phyloP scores from a whole-genome alignment of 164 flowering plant genomes.

The Vitis amurensis region DNA sequence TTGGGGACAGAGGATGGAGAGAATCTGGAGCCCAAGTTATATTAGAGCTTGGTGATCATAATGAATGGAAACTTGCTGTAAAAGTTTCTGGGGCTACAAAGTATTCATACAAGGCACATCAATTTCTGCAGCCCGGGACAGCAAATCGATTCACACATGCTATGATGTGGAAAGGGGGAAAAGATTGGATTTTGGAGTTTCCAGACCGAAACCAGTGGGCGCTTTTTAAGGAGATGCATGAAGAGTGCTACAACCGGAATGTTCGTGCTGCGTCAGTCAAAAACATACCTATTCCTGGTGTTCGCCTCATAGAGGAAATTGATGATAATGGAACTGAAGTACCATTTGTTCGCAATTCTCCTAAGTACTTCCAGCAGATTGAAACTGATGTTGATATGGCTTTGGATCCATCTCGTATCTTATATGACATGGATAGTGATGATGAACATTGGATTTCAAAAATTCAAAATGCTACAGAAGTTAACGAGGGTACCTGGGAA shows the following conservation, averaged over 20 bases:
- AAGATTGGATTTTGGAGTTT: conserved; percentile 95
- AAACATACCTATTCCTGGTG: conserved; percentile 97
- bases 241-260: conserved; percentile 88
- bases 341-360: conserved; percentile 52
- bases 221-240: conserved; percentile 92
- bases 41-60: conserved; percentile 68
- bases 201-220: conserved; percentile 85
- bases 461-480: conserved; percentile 26
- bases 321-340: conserved; percentile 53
- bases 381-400: conserved; percentile 91
- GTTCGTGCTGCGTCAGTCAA: conserved; percentile 79
- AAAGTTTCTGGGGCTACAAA: conserved; percentile 63
- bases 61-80: conserved; percentile 85
- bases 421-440: conserved; percentile 99
- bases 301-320: conserved; percentile 64
- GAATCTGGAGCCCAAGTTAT: conserved; percentile 72
- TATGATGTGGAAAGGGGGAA: conserved; percentile 99
- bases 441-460: conserved; percentile 75
- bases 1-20: conserved; percentile 86
- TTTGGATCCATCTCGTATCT: conserved; percentile 60
- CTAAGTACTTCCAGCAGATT: conserved; percentile 66
- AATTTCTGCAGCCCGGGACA: conserved; percentile 84
- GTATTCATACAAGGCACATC: conserved; percentile 81
- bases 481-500: conserved; percentile 12
- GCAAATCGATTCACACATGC: conserved; percentile 92